Conservation (phyloP, 495 filamentous ascomycete species). For the Penicillium salamii region DNA sequence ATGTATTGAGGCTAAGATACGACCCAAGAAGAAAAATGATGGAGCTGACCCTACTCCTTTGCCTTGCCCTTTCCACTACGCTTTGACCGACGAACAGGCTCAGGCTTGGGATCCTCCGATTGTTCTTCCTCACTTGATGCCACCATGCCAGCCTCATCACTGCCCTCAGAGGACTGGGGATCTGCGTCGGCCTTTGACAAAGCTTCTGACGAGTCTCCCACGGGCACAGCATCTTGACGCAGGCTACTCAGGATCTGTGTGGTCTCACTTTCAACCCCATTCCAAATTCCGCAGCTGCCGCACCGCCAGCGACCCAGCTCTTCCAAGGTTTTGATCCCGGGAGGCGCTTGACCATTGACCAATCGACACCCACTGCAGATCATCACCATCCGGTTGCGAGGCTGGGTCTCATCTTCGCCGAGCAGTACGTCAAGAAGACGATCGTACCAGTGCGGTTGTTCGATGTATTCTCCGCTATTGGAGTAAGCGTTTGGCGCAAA, state of each 20-base stretch:
- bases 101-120: slow-evolving; percentile 7
- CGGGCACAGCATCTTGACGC: slow-evolving; percentile 16
- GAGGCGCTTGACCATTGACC: slow-evolving; percentile 95
- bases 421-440: slow-evolving; percentile 86
- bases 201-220: slow-evolving; percentile 23
- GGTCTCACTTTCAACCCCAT: slow-evolving; percentile 75
- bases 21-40: background rate
- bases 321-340: slow-evolving; percentile 70
- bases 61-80: slow-evolving; percentile 23
- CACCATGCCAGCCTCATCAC: slow-evolving; percentile 30
- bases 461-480: slow-evolving; percentile 41
- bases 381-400: slow-evolving; percentile 85
- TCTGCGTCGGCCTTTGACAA: slow-evolving; percentile 17
- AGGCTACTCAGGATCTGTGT: slow-evolving; percentile 54
- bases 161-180: slow-evolving; percentile 14
- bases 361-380: slow-evolving; percentile 81
- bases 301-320: slow-evolving; percentile 91
- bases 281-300: slow-evolving; percentile 76
- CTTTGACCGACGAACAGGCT: slow-evolving; percentile 22
- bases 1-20: no score
- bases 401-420: slow-evolving; percentile 90
- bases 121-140: slow-evolving; percentile 27
- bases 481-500: slow-evolving; percentile 63
- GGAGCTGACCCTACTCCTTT: slow-evolving; percentile 2
- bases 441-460: slow-evolving; percentile 82